Evolutionary conservation across 257 asterid species (phyloP).

Genomic region (Nicotiana tabacum): DNA sequence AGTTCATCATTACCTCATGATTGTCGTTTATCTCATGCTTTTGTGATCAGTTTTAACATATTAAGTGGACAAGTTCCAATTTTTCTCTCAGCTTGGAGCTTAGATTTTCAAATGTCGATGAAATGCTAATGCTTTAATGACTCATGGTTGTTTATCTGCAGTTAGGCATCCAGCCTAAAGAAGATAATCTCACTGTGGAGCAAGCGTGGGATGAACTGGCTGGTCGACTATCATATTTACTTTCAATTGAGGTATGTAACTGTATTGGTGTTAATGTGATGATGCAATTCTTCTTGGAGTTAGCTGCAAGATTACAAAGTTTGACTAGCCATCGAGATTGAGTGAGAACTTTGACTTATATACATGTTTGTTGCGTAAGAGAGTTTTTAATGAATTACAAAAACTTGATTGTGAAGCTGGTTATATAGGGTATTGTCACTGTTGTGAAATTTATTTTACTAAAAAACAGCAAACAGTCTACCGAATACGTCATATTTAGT

Average conservation of each 20-base stretch:
- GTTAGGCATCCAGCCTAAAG: slow-evolving; percentile 65
- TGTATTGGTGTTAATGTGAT: background rate
- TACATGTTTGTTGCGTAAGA: background rate
- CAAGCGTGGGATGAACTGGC: slow-evolving; percentile 78
- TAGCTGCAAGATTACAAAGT: background rate
- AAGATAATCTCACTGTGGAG: slow-evolving; percentile 52
- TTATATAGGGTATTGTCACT: background rate
- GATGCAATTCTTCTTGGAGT: background rate
- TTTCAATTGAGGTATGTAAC: slow-evolving; percentile 67
- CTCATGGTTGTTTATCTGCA: slow-evolving; percentile 26
- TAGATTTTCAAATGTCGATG: slow-evolving; percentile 9
- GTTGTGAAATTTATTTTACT: too few species aligned
- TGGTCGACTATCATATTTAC: slow-evolving; percentile 53
- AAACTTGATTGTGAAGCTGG: background rate
- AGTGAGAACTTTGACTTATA: background rate
- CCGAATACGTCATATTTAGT: too few species aligned
- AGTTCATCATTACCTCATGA: background rate
- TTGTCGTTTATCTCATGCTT: background rate
- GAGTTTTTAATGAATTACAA: background rate
- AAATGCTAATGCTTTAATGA: background rate
- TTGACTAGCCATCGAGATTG: background rate
- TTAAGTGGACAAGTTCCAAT: background rate
- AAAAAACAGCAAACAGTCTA: too few species aligned
- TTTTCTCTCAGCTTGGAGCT: background rate
- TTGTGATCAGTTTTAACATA: background rate